These are phyloP conservation scores for Haplosporangium sp. DNA, from an alignment of 371 early-diverging fungal species.

Conservation along the genomic window DNA sequence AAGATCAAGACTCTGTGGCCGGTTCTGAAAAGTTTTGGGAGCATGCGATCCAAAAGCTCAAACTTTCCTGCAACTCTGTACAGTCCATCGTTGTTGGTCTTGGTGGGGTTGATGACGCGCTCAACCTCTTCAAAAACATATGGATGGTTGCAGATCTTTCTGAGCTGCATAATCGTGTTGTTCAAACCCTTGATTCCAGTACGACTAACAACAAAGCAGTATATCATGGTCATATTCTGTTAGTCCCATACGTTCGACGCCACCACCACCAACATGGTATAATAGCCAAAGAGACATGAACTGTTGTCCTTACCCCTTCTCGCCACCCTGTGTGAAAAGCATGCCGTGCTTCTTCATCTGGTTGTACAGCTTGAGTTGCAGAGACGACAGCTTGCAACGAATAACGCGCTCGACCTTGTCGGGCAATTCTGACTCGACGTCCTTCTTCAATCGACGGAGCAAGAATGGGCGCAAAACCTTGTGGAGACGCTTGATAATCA, in stretches of 20 bases:
- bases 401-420: constrained; percentile 99
- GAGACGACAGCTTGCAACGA: constrained; percentile 90
- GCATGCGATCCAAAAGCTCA: constrained; percentile 95
- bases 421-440: constrained; percentile 98
- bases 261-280: neutral
- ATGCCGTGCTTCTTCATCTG: constrained; percentile 84
- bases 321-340: constrained; percentile 71
- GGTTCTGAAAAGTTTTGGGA: constrained; percentile 89
- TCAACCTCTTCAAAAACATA: constrained; percentile 98
- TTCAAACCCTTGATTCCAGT: constrained; percentile 87
- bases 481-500: constrained; percentile 97
- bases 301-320: constrained; percentile 61
- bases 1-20: constrained; percentile 97
- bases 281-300: neutral
- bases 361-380: constrained; percentile 82
- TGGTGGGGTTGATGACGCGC: constrained; percentile 74
- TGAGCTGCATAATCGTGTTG: constrained; percentile 99
- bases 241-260: neutral
- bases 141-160: constrained; percentile 99
- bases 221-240: neutral
- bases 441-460: constrained; percentile 98
- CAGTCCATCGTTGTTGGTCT: constrained; percentile 65
- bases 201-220: constrained; percentile 39
- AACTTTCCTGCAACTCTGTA: constrained; percentile 97
- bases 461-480: constrained; percentile 98